Base-by-base conservation (phyloP, 306 rosid genomes). In the Gastrolobium villosum region DNA sequence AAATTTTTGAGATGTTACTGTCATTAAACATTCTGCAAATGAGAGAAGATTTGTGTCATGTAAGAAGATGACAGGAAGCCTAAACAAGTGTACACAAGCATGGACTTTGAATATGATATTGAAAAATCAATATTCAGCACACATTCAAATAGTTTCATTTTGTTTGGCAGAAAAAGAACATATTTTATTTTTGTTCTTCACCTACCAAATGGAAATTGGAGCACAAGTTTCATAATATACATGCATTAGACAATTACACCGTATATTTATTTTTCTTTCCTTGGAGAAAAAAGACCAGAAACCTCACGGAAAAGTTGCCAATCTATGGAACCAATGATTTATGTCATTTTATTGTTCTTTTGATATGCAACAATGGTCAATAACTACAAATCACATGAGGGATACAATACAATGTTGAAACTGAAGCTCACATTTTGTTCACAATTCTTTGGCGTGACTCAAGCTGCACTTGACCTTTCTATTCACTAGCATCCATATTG, bases 371-470 rank as follows among this genome's bases (percentile, higher is more conserved):
- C 7, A 55, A 43, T 2, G 6, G 10, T 46, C 2, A 78, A 48
- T 45, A 30, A 40, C 30, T 26, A 41, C 72, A 56, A 5, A 32
- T 62, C 20, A 81, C 31, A 44, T 77, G 39, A 45, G 76, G n/a
- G n/a, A 56, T 2, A 55, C 56, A 32, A 56, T 2, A 55, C 56
- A 32, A 59, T 62, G 69, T 20, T 77, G 46, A 70, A 50, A 79
- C 28, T 65, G 30, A 77, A 80, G 57, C 85, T 72, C 67, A 86
- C 89, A 86, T 86, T 83, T 80, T 86, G 72, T 80, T 80, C 72
- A 86, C 89, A 66, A 86, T 77, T 83, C 89, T 83, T 83, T 80
- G 89, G 39, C 89, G 87, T 8, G 87, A 80, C 30, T 86, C 89
- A 10, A 66, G 74, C 65, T 40, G 87, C 41, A 86, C 61, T 7